Base-by-base conservation (phyloP, 2,329 filamentous ascomycete species). In the Trichoderma simmonsii region DNA sequence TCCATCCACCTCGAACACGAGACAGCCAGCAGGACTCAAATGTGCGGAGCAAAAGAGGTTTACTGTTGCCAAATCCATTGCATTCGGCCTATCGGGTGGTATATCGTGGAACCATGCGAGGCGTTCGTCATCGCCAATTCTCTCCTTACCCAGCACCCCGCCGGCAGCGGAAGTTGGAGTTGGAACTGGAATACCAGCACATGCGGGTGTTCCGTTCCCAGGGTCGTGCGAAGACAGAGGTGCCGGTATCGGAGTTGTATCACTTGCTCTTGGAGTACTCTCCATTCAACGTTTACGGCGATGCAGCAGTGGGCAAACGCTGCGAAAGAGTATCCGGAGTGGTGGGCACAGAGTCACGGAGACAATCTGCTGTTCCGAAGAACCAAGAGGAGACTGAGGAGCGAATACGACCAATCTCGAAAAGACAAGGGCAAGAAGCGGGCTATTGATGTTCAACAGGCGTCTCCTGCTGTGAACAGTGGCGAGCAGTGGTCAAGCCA, bases 31-130 rank as follows among this genome's bases (percentile, higher is more conserved):
- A 39, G 4, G n/a, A n/a, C 24, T 18, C 63, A 32, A 24, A 73
- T 73, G 72, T 73, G 72, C 28, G 36, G 34, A 9, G 70, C 63
- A 62, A 68, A 64, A 12, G 69, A 73, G 21, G 43, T 72, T 15
- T 72, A 73, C 36, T 73, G 72, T 51, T 26, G 70, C n/a, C 24
- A 61, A 32, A 56, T 24, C 21, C n/a, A 28, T 18, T 73, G 72
- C 18, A 15, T 34, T 24, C 70, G 48, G 12, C 36, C 60, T 30
- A 26, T 73, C 24, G 71, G 71, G 18, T 73, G 71, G 71, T 70
- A 71, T 15, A 66, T 73, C 43, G 15, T 62, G 36, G 60, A 73
- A 15, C 70, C 70, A 36, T 71, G 72, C 18, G 21, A 60, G 11
- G 56, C 59, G 14, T 60, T 72, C 30, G 4, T 18, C 14, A 32